Evolutionary conservation across 805 yeast species (phyloP).

Genomic region (Lipomyces mesembrius): DNA sequence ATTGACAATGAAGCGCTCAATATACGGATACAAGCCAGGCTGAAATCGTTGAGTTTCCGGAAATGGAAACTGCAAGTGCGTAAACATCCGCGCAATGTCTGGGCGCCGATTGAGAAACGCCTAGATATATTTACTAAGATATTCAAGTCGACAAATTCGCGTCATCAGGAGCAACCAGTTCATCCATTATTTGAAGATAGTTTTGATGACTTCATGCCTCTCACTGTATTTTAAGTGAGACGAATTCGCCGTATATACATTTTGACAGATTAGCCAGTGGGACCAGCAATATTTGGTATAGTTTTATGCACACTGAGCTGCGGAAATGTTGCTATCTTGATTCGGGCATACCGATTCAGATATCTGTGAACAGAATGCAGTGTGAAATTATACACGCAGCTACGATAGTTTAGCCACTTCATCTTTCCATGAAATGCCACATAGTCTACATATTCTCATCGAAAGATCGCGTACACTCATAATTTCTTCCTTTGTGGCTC

Average conservation of each 20-base stretch:
- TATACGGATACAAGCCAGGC: neutral
- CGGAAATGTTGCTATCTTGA: neutral
- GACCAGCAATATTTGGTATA: neutral
- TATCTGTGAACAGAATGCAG: neutral
- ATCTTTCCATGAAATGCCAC: conserved; percentile 65
- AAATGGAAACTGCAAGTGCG: neutral
- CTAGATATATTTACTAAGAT: neutral
- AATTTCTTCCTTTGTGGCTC: conserved; percentile 68
- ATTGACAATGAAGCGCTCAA: neutral
- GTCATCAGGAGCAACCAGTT: neutral
- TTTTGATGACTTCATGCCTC: neutral
- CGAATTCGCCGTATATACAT: neutral
- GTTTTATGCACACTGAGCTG: neutral
- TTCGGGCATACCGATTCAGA: no score
- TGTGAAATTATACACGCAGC: neutral
- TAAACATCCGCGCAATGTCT: neutral
- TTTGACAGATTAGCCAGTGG: neutral
- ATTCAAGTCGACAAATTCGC: neutral
- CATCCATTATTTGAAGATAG: conserved; percentile 3
- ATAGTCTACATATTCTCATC: conserved; percentile 70
- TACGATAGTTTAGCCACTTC: conserved; percentile 58
- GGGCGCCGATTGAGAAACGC: neutral
- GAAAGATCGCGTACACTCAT: conserved; percentile 64
- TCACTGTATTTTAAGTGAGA: neutral
- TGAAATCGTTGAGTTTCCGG: neutral